phyloP scores from a whole-genome alignment of 768 basidiomycete species.

The Amanita jacksonii region DNA sequence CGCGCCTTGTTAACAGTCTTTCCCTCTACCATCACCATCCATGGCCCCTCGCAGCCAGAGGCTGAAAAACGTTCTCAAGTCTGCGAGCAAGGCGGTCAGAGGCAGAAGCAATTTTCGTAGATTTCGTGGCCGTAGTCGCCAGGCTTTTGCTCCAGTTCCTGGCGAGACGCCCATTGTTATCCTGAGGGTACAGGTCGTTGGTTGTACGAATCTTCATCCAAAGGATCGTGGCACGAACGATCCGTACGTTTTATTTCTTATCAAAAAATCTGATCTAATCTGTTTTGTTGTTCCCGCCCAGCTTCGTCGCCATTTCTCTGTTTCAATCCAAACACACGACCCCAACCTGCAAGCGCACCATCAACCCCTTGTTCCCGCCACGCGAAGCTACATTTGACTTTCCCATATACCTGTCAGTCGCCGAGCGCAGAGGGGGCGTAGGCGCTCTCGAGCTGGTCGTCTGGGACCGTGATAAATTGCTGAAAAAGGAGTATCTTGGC shows the following conservation, averaged over 20 bases:
- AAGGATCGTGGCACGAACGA: conserved; percentile 69
- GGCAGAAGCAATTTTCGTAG: conserved; percentile 19
- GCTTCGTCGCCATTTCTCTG: conserved; percentile 61
- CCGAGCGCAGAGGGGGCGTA: conserved; percentile 32
- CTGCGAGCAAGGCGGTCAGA: conserved; percentile 36
- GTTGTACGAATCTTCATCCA: conserved; percentile 49
- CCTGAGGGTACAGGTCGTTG: conserved; percentile 58
- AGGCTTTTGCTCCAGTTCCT: conserved; percentile 30
- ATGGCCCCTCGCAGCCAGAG: conserved; percentile 21
- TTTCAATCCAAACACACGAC: conserved; percentile 51
- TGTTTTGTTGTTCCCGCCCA: conserved; percentile 19
- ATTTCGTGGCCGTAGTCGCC: conserved; percentile 10
- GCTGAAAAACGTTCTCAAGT: conserved; percentile 48
- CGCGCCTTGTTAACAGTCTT: background rate
- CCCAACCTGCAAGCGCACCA: conserved; percentile 61
- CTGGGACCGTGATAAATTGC: conserved; percentile 82
- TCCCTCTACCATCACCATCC: conserved; percentile 8
- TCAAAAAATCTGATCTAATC: background rate
- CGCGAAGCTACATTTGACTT: conserved; percentile 86
- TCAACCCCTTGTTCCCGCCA: conserved; percentile 55
- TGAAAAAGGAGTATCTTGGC: conserved; percentile 90
- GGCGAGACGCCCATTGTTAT: conserved; percentile 62
- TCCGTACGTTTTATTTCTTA: conserved; percentile 45
- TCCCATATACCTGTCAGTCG: conserved; percentile 69
- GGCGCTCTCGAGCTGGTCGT: conserved; percentile 77